These are phyloP conservation scores for Ogataea ramenticola DNA, from an alignment of 805 yeast species.

Conservation along the genomic window DNA sequence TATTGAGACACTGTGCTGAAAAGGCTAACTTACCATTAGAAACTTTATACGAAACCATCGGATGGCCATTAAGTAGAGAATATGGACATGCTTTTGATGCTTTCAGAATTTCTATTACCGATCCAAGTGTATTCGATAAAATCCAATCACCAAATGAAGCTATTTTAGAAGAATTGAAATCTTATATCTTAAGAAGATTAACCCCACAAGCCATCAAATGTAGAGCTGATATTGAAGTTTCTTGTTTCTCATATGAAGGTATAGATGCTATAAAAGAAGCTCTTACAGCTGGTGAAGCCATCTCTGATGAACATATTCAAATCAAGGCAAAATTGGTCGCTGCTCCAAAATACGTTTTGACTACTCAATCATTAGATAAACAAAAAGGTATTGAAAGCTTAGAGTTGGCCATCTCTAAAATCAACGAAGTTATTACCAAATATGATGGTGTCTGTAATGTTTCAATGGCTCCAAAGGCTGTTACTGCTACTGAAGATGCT, in stretches of 20 bases:
- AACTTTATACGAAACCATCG: slow-evolving; percentile 76
- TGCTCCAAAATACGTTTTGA: slow-evolving; percentile 91
- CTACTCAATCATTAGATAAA: slow-evolving; percentile 90
- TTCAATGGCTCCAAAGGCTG: slow-evolving; percentile 98
- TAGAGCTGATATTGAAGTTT: slow-evolving; percentile 97
- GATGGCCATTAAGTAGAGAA: slow-evolving; percentile 95
- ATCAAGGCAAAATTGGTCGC: slow-evolving; percentile 94
- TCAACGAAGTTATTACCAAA: slow-evolving; percentile 59
- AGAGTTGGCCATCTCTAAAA: slow-evolving; percentile 71
- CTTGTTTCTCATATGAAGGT: slow-evolving; percentile 96
- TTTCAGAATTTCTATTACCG: slow-evolving; percentile 91
- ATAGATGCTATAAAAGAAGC: slow-evolving; percentile 94
- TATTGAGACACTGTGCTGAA: slow-evolving; percentile 96
- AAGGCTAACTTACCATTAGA: slow-evolving; percentile 87
- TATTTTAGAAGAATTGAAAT: slow-evolving; percentile 74
- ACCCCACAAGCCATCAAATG: slow-evolving; percentile 98
- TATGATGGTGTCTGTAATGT: slow-evolving; percentile 85
- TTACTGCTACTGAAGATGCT: slow-evolving; percentile 96
- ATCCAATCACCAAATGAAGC: slow-evolving; percentile 65
- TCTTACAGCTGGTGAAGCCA: slow-evolving; percentile 75
- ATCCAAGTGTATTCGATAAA: slow-evolving; percentile 78
- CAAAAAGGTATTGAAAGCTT: slow-evolving; percentile 77
- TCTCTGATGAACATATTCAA: slow-evolving; percentile 78
- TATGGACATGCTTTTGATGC: slow-evolving; percentile 98
- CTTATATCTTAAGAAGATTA: slow-evolving; percentile 84